These are phyloP conservation scores for Sphagnurus paluster DNA, from an alignment of 1,284 basidiomycete genomes.

Conservation along the genomic window DNA sequence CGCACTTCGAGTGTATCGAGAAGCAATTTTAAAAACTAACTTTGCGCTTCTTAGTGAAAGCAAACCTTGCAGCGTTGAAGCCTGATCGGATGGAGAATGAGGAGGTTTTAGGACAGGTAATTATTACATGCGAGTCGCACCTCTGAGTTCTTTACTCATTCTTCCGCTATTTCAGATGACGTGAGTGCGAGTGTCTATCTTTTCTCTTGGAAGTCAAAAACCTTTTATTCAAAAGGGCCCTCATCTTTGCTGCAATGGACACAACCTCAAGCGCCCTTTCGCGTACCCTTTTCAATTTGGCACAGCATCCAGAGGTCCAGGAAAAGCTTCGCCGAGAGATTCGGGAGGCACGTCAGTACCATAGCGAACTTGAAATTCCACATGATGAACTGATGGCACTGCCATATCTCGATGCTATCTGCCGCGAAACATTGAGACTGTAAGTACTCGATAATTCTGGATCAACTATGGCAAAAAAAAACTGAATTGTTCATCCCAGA, in stretches of 20 bases:
- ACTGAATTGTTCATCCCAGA: slow-evolving; percentile 22
- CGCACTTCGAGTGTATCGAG: too few species aligned
- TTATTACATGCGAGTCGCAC: not conserved
- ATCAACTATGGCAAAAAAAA: not conserved
- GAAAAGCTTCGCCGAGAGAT: slow-evolving; percentile 30
- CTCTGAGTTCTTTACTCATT: too few species aligned
- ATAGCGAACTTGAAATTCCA: slow-evolving; percentile 20
- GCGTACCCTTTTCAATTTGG: slow-evolving; percentile 26
- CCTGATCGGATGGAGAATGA: slow-evolving; percentile 30
- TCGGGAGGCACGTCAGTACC: slow-evolving; percentile 16
- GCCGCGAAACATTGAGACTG: slow-evolving; percentile 33
- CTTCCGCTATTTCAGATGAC: not conserved
- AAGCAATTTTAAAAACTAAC: slow-evolving; percentile 34
- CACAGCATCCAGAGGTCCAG: slow-evolving; percentile 25
- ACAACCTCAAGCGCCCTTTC: slow-evolving; percentile 31
- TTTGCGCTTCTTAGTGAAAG: too few species aligned
- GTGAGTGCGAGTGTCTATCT: not conserved
- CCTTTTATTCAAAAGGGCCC: slow-evolving; percentile 7
- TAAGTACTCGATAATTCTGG: slow-evolving; percentile 21
- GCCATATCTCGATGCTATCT: slow-evolving; percentile 44
- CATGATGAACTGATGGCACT: slow-evolving; percentile 38
- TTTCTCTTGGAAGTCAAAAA: not conserved
- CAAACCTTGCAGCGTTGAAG: slow-evolving; percentile 25
- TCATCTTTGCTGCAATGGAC: slow-evolving; percentile 28
- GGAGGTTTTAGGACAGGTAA: slow-evolving; percentile 31